Evolutionary conservation across 768 basidiomycete species (phyloP).

Genomic region (Boletus edulis): DNA sequence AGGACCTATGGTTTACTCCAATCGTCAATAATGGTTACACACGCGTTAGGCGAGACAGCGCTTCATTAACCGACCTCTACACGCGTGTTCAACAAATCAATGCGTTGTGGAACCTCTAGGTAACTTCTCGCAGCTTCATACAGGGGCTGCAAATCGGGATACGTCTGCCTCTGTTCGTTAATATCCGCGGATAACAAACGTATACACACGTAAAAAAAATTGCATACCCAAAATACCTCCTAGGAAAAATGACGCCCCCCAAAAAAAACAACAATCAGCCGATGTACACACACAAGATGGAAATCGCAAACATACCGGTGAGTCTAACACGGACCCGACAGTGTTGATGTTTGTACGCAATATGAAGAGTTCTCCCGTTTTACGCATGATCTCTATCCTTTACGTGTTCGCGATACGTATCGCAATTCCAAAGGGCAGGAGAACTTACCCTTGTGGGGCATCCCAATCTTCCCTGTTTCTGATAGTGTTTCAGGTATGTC

Average conservation of each 20-base stretch:
- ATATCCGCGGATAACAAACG: conserved; percentile 15
- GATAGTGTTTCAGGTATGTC: conserved; percentile 92
- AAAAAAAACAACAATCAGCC: background rate
- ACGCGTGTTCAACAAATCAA: conserved; percentile 88
- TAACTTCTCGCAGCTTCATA: conserved; percentile 94
- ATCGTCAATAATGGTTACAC: conserved; percentile 1
- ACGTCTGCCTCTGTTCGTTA: conserved; percentile 55
- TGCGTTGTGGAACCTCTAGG: conserved; percentile 91
- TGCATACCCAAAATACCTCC: conserved; percentile 92
- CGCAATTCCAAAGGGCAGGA: background rate
- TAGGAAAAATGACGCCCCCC: conserved; percentile 27
- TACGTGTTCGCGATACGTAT: conserved; percentile 13
- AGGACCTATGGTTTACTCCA: conserved; percentile 55
- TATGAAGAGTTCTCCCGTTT: conserved; percentile 93
- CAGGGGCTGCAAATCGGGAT: conserved; percentile 91
- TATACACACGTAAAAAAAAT: conserved; percentile 2
- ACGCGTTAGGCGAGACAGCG: conserved; percentile 2
- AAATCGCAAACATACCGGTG: conserved; percentile 59
- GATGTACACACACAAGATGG: conserved; percentile 1
- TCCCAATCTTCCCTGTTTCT: conserved; percentile 92
- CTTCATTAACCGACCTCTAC: conserved; percentile 65
- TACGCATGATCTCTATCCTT: conserved; percentile 86
- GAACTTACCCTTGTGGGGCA: conserved; percentile 71
- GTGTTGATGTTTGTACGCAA: conserved; percentile 92
- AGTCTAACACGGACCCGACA: conserved; percentile 95